Base-by-base conservation (phyloP, 371 early-diverging fungal species). In the Rhizopus sp. region DNA sequence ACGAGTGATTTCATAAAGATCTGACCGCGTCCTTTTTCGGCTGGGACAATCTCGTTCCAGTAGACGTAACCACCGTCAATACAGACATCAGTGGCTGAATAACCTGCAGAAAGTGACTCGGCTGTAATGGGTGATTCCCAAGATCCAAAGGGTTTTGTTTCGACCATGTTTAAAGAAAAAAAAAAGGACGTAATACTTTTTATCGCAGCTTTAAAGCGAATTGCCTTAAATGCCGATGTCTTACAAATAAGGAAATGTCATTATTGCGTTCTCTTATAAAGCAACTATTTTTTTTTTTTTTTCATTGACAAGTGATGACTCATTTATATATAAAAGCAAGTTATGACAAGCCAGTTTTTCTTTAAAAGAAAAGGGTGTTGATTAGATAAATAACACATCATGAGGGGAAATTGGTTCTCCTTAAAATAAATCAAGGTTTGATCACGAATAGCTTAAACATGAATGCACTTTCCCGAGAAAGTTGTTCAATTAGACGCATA, bases 61-160 rank as follows among this genome's bases (percentile, higher is more conserved):
- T 70, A 79, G 1, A 76, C 65, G 12, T 48, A 57, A 29, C 55
- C 50, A 4, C 57, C 44, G 47, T 79, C 79, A 7, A 70, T 50
- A 1, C 58, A 55, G 9, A 69, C 52, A 50, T 79, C 73, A 10
- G 59, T 41, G 4, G 68, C 73, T 17, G 51, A 9, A 17, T 59
- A 31, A 10, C 66, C 71, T 7, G 60, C 39, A 12, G 78, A 53
- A 13, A 78, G 63, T 13, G 75, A 75, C 10, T 78, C 75, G 2
- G 72, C 68, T 30, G 71, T 71, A 34, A 79, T 60, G 3, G 80
- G 77, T 7, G 77, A 76, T 30, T 70, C 63, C 80, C 80, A 79
- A 6, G 71, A 53, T 17, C 80, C 80, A 29, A 55, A 79, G 6
- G 80, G 73, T 45, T 72, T 68, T 12, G 58, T 44, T 57, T 63